Evolutionary conservation across 2,329 filamentous ascomycete species (phyloP).

Genomic region (Cladosporium sp.): DNA sequence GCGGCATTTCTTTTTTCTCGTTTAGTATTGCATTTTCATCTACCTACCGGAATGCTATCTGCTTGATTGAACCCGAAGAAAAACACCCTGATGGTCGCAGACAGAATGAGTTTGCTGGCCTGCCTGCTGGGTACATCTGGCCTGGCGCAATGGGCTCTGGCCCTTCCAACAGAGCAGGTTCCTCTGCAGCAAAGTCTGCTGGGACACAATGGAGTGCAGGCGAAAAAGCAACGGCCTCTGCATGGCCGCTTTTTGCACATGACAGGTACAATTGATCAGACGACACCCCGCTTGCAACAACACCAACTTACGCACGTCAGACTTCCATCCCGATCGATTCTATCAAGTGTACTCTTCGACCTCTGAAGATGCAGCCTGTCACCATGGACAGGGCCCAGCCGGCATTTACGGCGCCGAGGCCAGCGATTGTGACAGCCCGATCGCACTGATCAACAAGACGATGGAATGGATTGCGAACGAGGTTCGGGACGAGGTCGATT

Average conservation of each 20-base stretch:
- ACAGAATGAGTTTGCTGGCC: conserved; percentile 6
- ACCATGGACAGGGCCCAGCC: conserved; percentile 70
- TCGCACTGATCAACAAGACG: conserved; percentile 77
- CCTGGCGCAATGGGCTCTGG: background rate
- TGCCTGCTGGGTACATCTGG: conserved; percentile 3
- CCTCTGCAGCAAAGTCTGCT: background rate
- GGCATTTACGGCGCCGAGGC: conserved; percentile 82
- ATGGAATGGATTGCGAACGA: conserved; percentile 73
- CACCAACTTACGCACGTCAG: conserved; percentile 42
- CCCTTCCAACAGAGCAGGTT: conserved; percentile 6
- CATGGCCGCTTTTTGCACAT: conserved; percentile 79
- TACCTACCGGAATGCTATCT: background rate
- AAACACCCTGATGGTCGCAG: conserved; percentile 12
- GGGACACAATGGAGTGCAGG: background rate
- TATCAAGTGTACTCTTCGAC: conserved; percentile 78
- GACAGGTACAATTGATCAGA: conserved; percentile 59
- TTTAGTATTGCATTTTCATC: background rate
- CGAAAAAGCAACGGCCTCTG: conserved; percentile 24
- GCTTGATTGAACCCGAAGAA: background rate
- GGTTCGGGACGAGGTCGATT: conserved; percentile 35
- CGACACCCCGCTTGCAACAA: background rate
- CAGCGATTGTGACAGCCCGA: conserved; percentile 82
- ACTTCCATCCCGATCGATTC: conserved; percentile 86
- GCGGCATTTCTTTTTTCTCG: background rate
- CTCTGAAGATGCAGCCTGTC: conserved; percentile 66